phyloP scores from a whole-genome alignment of 176 grass and related monocot genomes.

The Phoenix roebelenii region DNA sequence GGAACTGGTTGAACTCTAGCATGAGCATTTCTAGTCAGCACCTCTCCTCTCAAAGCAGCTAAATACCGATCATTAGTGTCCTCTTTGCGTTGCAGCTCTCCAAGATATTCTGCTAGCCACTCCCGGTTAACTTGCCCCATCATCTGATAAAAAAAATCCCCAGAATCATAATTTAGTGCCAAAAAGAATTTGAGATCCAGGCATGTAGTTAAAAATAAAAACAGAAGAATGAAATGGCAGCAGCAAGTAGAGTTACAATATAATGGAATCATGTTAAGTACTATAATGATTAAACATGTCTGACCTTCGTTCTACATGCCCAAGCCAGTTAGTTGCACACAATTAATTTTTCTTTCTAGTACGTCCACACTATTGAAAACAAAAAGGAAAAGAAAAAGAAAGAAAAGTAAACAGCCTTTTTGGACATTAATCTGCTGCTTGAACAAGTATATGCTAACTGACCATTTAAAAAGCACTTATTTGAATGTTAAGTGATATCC shows the following conservation, averaged over 20 bases:
- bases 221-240: not conserved
- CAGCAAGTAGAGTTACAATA: not conserved
- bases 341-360: too few species aligned
- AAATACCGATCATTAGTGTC: constrained; percentile 76
- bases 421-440: too few species aligned
- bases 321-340: too few species aligned
- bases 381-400: too few species aligned
- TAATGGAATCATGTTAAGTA: too few species aligned
- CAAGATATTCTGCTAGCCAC: constrained; percentile 86
- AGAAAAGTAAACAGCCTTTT: too few species aligned
- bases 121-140: constrained; percentile 91
- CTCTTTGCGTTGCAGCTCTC: constrained; percentile 76
- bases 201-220: not conserved
- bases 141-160: constrained; percentile 34
- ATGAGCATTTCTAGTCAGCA: constrained; percentile 69
- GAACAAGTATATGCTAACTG: too few species aligned
- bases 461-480: too few species aligned
- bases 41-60: constrained; percentile 85
- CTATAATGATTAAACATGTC: too few species aligned
- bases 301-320: too few species aligned
- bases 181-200: not conserved
- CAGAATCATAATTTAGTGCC: constrained; percentile 4
- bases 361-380: too few species aligned
- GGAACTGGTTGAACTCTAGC: constrained; percentile 54
- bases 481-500: too few species aligned